Conservation (phyloP, 192 early-diverging fungal genomes). For the Linnemannia zychae region DNA sequence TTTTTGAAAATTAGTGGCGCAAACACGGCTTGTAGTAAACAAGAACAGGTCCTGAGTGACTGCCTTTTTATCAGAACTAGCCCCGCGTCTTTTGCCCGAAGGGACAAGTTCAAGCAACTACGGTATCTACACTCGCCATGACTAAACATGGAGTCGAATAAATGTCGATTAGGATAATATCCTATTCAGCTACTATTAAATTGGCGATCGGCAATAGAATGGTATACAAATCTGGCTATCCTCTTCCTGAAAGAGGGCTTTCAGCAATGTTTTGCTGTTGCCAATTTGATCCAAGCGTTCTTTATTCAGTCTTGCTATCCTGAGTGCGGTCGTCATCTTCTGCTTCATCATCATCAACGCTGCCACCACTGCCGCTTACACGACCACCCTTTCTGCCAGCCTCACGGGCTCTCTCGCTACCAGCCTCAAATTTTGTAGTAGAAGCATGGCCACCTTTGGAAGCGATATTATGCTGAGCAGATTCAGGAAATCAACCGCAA, state of each 20-base stretch:
- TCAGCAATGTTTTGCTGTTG: neutral
- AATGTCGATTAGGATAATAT: no score
- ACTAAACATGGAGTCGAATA: no score
- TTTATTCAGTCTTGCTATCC: neutral
- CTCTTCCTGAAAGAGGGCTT: no score
- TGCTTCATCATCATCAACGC: neutral
- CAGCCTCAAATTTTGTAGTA: slow-evolving; percentile 39
- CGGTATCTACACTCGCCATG: neutral
- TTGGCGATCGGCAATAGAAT: no score
- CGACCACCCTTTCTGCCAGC: slow-evolving; percentile 54
- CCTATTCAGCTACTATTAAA: no score
- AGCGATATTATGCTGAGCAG: slow-evolving; percentile 21
- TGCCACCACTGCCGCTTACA: slow-evolving; percentile 9
- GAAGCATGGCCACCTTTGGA: slow-evolving; percentile 47
- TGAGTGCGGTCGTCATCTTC: neutral
- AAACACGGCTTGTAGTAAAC: no score
- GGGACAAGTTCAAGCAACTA: no score
- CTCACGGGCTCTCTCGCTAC: slow-evolving; percentile 49
- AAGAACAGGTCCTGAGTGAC: no score
- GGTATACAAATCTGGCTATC: no score
- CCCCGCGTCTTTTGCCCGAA: no score
- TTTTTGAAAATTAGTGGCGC: no score
- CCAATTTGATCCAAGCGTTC: neutral
- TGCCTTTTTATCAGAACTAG: no score
- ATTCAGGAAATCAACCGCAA: neutral